Evolutionary conservation across 139 green algal species (phyloP).

Genomic region (Closterium sp.): DNA sequence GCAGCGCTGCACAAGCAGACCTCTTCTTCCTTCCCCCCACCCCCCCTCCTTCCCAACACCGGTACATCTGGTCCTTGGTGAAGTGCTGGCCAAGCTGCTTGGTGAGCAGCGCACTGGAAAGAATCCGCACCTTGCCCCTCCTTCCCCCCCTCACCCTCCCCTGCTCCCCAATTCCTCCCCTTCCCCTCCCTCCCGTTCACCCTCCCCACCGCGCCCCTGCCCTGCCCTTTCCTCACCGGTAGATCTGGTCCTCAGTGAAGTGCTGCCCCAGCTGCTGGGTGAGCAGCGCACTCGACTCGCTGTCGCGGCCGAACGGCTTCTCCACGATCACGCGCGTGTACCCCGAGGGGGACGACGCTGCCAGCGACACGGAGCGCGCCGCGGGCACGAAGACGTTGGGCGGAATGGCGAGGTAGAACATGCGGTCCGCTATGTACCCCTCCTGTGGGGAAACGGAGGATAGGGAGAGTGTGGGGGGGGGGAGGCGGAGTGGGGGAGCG

Average conservation of each 20-base stretch:
- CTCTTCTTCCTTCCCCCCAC: too few species aligned
- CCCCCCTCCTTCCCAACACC: conserved; percentile 33
- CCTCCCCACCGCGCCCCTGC: too few species aligned
- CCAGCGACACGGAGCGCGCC: background rate
- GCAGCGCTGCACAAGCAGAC: too few species aligned
- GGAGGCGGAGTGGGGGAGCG: too few species aligned
- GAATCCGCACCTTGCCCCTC: too few species aligned
- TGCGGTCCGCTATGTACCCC: background rate
- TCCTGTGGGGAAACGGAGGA: background rate
- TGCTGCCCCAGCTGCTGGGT: conserved; percentile 69
- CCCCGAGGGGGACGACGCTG: conserved; percentile 61
- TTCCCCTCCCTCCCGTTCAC: too few species aligned
- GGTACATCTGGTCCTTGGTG: conserved; percentile 95
- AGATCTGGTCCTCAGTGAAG: conserved; percentile 96
- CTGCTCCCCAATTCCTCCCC: too few species aligned
- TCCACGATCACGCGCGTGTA: conserved; percentile 98
- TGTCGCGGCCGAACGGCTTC: conserved; percentile 97
- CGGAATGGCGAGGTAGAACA: conserved; percentile 99
- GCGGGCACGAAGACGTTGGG: conserved; percentile 64
- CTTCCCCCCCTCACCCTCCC: too few species aligned
- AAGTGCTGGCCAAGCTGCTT: conserved; percentile 72
- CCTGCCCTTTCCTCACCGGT: conserved; percentile 59
- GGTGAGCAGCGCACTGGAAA: too few species aligned
- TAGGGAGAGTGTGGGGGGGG: too few species aligned
- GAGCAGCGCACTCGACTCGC: conserved; percentile 75